Evolutionary conservation across 805 yeast genomes (phyloP), one percentile per base, ranked within the genome.

Genomic region (Cyberlindnera americana): DNA sequence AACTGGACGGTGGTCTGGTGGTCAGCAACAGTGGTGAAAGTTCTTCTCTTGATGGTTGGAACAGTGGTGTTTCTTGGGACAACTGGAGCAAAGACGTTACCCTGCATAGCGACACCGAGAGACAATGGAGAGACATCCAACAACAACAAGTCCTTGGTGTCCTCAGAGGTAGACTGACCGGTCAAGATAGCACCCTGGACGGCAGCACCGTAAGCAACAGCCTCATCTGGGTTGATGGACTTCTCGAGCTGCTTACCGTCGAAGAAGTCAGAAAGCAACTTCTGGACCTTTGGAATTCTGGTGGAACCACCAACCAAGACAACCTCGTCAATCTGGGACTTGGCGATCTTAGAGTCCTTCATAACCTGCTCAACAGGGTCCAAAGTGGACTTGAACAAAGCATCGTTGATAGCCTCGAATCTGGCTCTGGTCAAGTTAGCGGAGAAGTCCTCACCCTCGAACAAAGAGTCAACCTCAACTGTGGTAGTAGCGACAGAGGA

Each of bases 191-290:
- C 97, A 76, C 96, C 98, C 78, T 90, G 97, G 61, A 90, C 97
- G 63, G 98, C 97, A 63, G 98, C 98, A 83, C 97, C 97, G 78
- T 88, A 88, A 63, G 96, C 97, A 69, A 89, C 97, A 65, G 97
- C 97, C 78, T 89, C 97, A 77, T 89, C 97, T 56, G 97, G 97
- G 89, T 89, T 89, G 72, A 89, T 90, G 55, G 95, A 83, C 77
- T 87, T 90, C 75, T 87, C 93, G 68, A 88, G 85, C 72, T 87
- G 90, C 78, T 90, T 90, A 70, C 97, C 97, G 63, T 88, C 93
- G 61, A 89, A 89, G 86, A 78, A 89, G 73, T 89, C 96, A 50
- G 95, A 82, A 53, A 89, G 82, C 69, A 89, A 75, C 72, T 86
- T 87, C 75, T 90, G 96, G 66, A 90, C 84, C 83, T 88, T 90